Percentiles rank a stretch among this genome's conserved stretches.
Conservation (phyloP, 257 asterid genomes). For the Thymus quinquecostatus region DNA sequence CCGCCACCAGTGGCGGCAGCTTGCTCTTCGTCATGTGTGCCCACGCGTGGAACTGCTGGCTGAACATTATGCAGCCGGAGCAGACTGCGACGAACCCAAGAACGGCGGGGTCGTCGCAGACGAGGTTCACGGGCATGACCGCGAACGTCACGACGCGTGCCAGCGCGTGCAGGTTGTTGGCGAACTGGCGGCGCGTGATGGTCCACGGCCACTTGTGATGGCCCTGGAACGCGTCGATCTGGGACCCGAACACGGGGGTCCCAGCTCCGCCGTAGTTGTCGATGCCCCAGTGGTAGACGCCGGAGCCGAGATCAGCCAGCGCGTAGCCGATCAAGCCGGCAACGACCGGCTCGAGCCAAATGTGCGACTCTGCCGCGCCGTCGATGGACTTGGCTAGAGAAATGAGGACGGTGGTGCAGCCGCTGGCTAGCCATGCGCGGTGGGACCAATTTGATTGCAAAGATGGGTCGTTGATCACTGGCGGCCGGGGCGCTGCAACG, state of each 20-base stretch:
- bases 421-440: constrained; percentile 75
- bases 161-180: constrained; percentile 33
- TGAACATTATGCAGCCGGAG: constrained; percentile 42
- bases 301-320: constrained; percentile 30
- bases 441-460: constrained; percentile 79
- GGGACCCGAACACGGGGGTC: constrained; percentile 35
- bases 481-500: constrained; percentile 4
- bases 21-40: constrained; percentile 69
- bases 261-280: constrained; percentile 40
- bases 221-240: constrained; percentile 23
- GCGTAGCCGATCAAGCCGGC: background rate
- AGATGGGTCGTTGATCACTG: constrained; percentile 48
- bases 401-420: constrained; percentile 71
- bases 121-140: constrained; percentile 1
- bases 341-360: constrained; percentile 42
- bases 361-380: constrained; percentile 42
- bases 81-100: constrained; percentile 36
- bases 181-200: constrained; percentile 30
- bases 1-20: constrained; percentile 67
- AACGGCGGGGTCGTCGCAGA: constrained; percentile 7
- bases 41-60: constrained; percentile 89
- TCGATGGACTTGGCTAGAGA: constrained; percentile 58
- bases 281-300: constrained; percentile 42
- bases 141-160: constrained; percentile 27
- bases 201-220: constrained; percentile 37